Percentiles rank a stretch among this genome's conserved stretches.
Evolutionary conservation across 2,329 filamentous ascomycete species (phyloP).

Genomic region (Pseudocercospora cruenta): DNA sequence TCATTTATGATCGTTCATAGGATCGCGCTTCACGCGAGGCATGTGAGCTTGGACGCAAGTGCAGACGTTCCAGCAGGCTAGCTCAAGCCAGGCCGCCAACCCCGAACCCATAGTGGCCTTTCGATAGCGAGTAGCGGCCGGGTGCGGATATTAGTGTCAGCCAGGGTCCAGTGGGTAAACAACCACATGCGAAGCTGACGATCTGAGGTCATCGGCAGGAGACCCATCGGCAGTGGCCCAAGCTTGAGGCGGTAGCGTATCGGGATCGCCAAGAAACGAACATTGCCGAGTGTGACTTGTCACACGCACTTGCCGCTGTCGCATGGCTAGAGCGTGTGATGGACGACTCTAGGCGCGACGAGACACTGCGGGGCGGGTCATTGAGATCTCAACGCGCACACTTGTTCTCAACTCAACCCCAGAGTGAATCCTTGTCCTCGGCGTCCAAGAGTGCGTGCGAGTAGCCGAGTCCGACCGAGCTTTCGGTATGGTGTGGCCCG

Average conservation of each 20-base stretch:
- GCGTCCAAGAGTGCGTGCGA: not conserved
- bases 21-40: constrained; percentile 2
- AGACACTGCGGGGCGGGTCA: constrained; percentile 1
- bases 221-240: constrained; percentile 1
- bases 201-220: constrained; percentile 1
- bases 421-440: not conserved
- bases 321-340: constrained; percentile 1
- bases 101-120: not conserved
- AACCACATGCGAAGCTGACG: constrained; percentile 5
- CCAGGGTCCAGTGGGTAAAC: not conserved
- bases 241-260: constrained; percentile 5
- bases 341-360: not conserved
- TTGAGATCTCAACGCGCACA: not conserved
- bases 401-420: not conserved
- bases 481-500: constrained; percentile 1
- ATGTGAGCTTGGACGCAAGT: not conserved
- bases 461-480: constrained; percentile 2
- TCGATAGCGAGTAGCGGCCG: not conserved
- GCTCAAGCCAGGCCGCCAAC: constrained; percentile 1
- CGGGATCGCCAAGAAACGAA: constrained; percentile 1
- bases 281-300: constrained; percentile 9
- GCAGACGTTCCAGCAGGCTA: not conserved
- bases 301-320: not conserved
- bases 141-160: not conserved
- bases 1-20: constrained; percentile 3